Base-by-base conservation (phyloP, 1,284 basidiomycete genomes). In the Trametes polyzona region DNA sequence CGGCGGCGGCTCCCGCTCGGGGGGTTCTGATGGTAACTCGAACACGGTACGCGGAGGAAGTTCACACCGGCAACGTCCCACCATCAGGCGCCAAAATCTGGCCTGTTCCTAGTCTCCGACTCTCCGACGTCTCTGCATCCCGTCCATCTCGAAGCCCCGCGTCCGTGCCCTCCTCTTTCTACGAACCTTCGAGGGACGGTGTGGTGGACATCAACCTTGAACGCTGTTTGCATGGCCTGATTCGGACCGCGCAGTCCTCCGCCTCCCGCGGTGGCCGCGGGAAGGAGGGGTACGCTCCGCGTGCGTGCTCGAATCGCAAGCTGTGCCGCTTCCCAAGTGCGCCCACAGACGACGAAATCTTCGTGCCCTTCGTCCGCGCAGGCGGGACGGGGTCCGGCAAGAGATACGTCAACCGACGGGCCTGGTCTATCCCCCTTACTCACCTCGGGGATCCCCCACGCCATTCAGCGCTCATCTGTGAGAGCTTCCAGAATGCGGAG, bases 301-400 rank as follows among this genome's bases (percentile, higher is more conserved):
- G 16, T 27, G 26, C 41, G 16, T 42, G 24, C 11, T n/a, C 41
- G 21, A 14, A 29, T 29, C 29, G 10, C 24, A 12, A 14, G 16
- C 12, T 1, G 41, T 29, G 26, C 24, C 6, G 24, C 41, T 42
- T 29, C n/a, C 36, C n/a, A n/a, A 50, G 19, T 47, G 49, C 49
- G 39, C 49, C 49, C 49, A 51, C 39, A 51, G 33, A 42, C 39
- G 49, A 42, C 41, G 39, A 6, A 16, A 26, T 37, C 32, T 17
- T n/a, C n/a, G 4, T 35, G 4, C 41, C 24, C 26, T 32, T 23
- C 40, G 30, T 23, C 30, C 29, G 10, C 40, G 17, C 27, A 17
- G 16, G 21, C 35, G 40, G 4, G 19, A 37, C 30, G 40, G 11
- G 10, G 23, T 23, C 19, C 19, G 49, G 39, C 29, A 30, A 35